Base-by-base conservation (phyloP, 2,329 filamentous ascomycete species). In the Allantophomopsis lycopodina region DNA sequence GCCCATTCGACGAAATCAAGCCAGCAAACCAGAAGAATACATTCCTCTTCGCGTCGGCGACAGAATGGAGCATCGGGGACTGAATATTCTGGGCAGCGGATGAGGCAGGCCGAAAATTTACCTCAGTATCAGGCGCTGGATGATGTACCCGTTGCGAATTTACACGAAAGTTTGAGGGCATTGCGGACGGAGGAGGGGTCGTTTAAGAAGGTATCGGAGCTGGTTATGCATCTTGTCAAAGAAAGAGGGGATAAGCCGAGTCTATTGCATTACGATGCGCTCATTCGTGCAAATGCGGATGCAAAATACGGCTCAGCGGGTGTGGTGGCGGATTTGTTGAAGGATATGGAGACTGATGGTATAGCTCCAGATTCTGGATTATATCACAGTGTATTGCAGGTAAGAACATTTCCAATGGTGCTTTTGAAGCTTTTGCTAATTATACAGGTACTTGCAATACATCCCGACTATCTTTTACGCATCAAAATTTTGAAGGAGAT, bases 381-480 rank as follows among this genome's bases (percentile, higher is more conserved):
- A 2, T 89, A 84, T 50, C 79, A 88, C 56, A 74, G 74, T 44
- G 74, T 80, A 2, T 61, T 95, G 32, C 74, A 77, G 57, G 77
- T 81, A 54, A 18, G 62, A 10, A 28, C 11, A 48, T 51, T 7
- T 31, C n/a, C 18, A 28, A 28, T 28, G 23, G 3, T 10, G 7
- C 23, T 10, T 28, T 28, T 8, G 8, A 38, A 34, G 16, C 32
- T 30, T 20, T 32, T 32, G 20, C 17, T 43, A 35, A 43, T 17
- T 31, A 15, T 44, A 32, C 46, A 82, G 66, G 79, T 73, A 5
- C 66, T 95, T 17, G 75, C 83, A 0, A 73, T 91, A 7, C 91
- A 96, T 55, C 85, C 89, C 0, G 83, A 96, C 58, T 89, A 93
- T 50, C 48, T 86, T 5, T 62, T 91, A 17, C 77, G 87, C 30